Conservation (phyloP, 495 filamentous ascomycete species). For the Xylaria palmicola region DNA sequence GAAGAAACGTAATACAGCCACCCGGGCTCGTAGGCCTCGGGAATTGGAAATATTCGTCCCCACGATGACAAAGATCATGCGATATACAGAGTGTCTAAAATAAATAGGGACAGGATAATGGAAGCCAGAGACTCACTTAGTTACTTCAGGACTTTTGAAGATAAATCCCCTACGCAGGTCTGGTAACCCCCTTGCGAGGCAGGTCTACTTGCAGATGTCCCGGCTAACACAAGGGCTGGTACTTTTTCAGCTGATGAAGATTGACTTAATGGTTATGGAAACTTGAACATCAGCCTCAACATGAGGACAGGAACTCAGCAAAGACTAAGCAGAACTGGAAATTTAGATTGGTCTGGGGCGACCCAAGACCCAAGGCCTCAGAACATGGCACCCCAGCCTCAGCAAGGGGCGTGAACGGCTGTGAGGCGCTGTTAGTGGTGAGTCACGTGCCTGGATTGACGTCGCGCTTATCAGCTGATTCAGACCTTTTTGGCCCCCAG, state of each 20-base stretch:
- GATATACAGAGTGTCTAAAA: not conserved
- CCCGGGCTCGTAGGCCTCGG: too few relatives aligned
- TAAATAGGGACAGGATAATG: not conserved
- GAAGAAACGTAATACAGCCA: too few relatives aligned
- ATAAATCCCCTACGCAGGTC: not conserved
- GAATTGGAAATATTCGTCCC: not conserved
- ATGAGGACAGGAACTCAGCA: too few relatives aligned
- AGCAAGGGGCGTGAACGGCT: not conserved
- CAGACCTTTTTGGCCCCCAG: too few relatives aligned
- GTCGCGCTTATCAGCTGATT: too few relatives aligned
- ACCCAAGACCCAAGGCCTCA: not conserved
- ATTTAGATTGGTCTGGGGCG: too few relatives aligned
- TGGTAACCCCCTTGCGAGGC: not conserved
- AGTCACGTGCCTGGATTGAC: not conserved
- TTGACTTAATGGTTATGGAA: too few relatives aligned
- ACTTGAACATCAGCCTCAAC: too few relatives aligned
- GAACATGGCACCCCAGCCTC: slow-evolving; percentile 1
- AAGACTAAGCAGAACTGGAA: too few relatives aligned
- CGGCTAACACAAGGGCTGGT: too few relatives aligned
- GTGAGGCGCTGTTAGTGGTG: slow-evolving; percentile 13
- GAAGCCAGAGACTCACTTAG: not conserved
- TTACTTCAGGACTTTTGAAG: not conserved
- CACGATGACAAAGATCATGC: not conserved
- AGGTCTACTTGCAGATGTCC: too few relatives aligned
- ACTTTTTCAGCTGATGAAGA: too few relatives aligned